These are phyloP conservation scores for Monilinia fructicola DNA, from an alignment of 2,329 filamentous ascomycete genomes.

Conservation along the genomic window DNA sequence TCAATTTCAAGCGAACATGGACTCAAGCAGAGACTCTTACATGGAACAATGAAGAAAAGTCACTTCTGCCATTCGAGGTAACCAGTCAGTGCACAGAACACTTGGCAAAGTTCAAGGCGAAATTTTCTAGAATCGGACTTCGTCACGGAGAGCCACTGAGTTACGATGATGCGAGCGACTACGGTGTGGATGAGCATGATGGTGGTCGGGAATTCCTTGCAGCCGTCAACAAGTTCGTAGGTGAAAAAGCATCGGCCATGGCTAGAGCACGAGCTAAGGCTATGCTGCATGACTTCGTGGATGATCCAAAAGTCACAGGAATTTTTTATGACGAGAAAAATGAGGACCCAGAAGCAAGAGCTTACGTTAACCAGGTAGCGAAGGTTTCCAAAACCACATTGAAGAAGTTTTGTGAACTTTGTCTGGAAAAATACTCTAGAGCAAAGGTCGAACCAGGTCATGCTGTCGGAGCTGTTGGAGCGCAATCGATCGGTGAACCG, in stretches of 20 bases:
- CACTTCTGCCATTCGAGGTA: slow-evolving; percentile 74
- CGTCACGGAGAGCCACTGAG: slow-evolving; percentile 61
- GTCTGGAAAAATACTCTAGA: slow-evolving; percentile 84
- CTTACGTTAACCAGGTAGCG: slow-evolving; percentile 53
- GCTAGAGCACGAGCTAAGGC: slow-evolving; percentile 52
- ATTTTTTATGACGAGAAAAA: slow-evolving; percentile 36
- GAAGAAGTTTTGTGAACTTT: slow-evolving; percentile 73
- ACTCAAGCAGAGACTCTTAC: slow-evolving; percentile 75
- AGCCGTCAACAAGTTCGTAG: slow-evolving; percentile 72
- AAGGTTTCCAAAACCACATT: slow-evolving; percentile 80
- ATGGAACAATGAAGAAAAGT: slow-evolving; percentile 72
- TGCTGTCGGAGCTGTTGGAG: slow-evolving; percentile 92
- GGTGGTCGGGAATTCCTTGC: slow-evolving; percentile 79
- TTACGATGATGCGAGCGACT: slow-evolving; percentile 69
- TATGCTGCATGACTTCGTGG: slow-evolving; percentile 50
- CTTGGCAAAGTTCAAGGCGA: slow-evolving; percentile 65
- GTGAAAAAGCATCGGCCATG: slow-evolving; percentile 61
- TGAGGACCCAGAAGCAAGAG: slow-evolving; percentile 32
- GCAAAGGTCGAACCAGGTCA: slow-evolving; percentile 93
- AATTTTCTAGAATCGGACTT: slow-evolving; percentile 60
- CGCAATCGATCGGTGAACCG: slow-evolving; percentile 96
- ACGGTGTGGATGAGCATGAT: slow-evolving; percentile 74
- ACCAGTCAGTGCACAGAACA: slow-evolving; percentile 64
- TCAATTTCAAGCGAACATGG: slow-evolving; percentile 89
- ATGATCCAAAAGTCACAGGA: slow-evolving; percentile 39